Conservation (phyloP, 768 basidiomycete species). For the Mycena indigotica region DNA sequence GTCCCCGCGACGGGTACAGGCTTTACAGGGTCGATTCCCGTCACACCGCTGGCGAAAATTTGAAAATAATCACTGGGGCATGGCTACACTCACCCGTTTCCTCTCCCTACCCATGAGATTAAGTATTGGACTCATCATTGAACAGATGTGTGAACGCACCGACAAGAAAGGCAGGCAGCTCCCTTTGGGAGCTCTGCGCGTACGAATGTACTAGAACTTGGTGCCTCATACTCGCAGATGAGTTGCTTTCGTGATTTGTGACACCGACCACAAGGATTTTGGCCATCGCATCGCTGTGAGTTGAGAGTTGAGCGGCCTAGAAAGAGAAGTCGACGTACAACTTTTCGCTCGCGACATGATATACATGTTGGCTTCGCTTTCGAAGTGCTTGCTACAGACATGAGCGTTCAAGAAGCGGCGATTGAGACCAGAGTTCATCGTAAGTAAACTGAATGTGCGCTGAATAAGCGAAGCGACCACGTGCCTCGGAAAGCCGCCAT, state of each 20-base stretch:
- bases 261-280: slow-evolving; percentile 4
- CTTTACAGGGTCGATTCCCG: background rate
- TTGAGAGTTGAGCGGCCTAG: background rate
- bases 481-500: too few relatives aligned
- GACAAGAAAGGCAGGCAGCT: slow-evolving; percentile 5
- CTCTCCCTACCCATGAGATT: background rate
- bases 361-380: slow-evolving; percentile 2
- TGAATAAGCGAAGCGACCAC: too few relatives aligned
- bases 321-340: slow-evolving; percentile 1
- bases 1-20: background rate
- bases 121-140: background rate
- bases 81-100: background rate
- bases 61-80: background rate
- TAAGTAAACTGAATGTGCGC: too few relatives aligned
- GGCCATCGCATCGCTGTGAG: slow-evolving; percentile 15
- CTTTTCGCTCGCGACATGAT: slow-evolving; percentile 7
- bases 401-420: too few relatives aligned
- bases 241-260: slow-evolving; percentile 1
- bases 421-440: too few relatives aligned
- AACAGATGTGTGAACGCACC: background rate
- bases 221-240: slow-evolving; percentile 3
- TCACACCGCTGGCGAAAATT: background rate
- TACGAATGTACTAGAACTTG: background rate
- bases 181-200: slow-evolving; percentile 9
- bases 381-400: background rate